Evolutionary conservation across 2,329 filamentous ascomycete species (phyloP), one percentile per base, ranked within the genome.

Genomic region (Tothia fuscella): DNA sequence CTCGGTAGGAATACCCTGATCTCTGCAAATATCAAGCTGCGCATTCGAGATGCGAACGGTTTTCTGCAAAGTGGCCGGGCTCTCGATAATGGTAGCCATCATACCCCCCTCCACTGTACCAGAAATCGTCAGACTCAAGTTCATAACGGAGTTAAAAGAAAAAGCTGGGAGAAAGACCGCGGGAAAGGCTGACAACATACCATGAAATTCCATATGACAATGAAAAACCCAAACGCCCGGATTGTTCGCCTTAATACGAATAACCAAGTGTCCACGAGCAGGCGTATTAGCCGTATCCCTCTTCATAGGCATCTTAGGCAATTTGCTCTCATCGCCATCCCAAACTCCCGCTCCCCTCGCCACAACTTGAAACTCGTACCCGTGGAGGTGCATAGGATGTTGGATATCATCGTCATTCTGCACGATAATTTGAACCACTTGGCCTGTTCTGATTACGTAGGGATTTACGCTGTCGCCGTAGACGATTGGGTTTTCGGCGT

Each of bases 341-440:
- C 34, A 37, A 3, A 16, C 4, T 24, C 34, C 34, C 3, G 5
- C 14, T 21, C 34, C 34, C 17, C 21, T n/a, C 24, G 34, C 19
- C 24, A 71, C 51, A 12, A 76, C 63, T 57, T 84, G 82, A 62
- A 87, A 86, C 48, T 73, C 65, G 56, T 86, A 81, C 0, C 82
- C 82, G 62, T 91, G 87, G 1, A 93, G 60, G 57, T 82, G 78
- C 63, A 80, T 79, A 0, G 78, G 85, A 51, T 87, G 82, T 6
- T 75, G 77, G 31, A 82, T 67, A 65, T 44, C 68, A 50, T 89
- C 82, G 33, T 76, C 67, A 53, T 87, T 89, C 65, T 86, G 84
- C 14, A 89, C 64, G 16, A 86, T 61, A 38, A 89, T 70, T 55
- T 88, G 77, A 21, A 88, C 73, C 14, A 84, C 67, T 21, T 76